Evolutionary conservation across 345 rosid genomes (phyloP).

Genomic region (Camelina neglecta): DNA sequence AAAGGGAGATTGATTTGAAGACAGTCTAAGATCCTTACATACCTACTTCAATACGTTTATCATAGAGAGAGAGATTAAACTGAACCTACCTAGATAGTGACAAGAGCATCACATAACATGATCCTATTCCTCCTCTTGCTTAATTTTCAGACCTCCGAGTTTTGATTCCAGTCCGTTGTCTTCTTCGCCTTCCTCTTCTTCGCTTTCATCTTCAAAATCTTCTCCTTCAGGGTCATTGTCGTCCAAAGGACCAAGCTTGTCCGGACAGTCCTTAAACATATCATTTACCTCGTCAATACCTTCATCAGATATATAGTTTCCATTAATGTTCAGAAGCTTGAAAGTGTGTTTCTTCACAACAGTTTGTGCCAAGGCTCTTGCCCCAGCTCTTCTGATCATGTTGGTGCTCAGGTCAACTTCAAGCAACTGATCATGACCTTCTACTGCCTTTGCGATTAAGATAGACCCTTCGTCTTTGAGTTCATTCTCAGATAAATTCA

Average conservation of each 20-base stretch:
- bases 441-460: constrained; percentile 69
- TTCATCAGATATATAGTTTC: constrained; percentile 82
- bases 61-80: constrained; percentile 14
- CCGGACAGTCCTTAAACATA: constrained; percentile 58
- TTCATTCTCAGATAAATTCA: constrained; percentile 86
- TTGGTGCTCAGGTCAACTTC: constrained; percentile 82
- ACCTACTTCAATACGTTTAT: constrained; percentile 17
- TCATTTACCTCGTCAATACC: constrained; percentile 81
- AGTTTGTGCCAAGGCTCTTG: constrained; percentile 65
- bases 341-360: constrained; percentile 61
- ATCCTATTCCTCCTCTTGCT: constrained; percentile 51
- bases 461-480: constrained; percentile 90
- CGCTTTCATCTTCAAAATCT: constrained; percentile 68
- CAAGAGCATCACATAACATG: constrained; percentile 17
- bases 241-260: constrained; percentile 68
- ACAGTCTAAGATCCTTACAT: constrained; percentile 31
- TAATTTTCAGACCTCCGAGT: constrained; percentile 71
- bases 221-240: constrained; percentile 86
- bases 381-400: constrained; percentile 72
- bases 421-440: constrained; percentile 61
- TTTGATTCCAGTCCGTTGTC: constrained; percentile 72
- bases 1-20: constrained; percentile 18
- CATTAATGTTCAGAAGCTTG: constrained; percentile 67
- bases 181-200: constrained; percentile 61
- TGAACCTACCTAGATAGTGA: constrained; percentile 36